Conservation (phyloP, 1,284 basidiomycete species). For the Wolfiporia cocos region DNA sequence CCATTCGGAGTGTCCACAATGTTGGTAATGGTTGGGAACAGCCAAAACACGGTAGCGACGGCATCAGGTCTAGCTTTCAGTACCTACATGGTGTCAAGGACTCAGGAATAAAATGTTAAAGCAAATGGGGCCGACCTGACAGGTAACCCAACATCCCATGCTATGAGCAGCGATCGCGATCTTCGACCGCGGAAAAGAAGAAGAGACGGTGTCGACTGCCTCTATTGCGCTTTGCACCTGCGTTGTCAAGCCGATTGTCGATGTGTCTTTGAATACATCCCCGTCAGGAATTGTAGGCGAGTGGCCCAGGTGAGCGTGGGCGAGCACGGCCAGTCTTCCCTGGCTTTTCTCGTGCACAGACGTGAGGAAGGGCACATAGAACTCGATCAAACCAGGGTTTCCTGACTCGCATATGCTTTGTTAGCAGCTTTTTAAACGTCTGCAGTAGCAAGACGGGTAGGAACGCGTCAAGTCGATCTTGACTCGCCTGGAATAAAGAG, state of each 20-base stretch:
- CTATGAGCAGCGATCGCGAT: constrained; percentile 53
- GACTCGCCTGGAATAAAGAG: constrained; percentile 52
- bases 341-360: constrained; percentile 33
- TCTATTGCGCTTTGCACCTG: constrained; percentile 46
- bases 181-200: constrained; percentile 26
- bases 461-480: too few relatives aligned
- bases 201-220: constrained; percentile 38
- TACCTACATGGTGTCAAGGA: constrained; percentile 28
- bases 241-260: constrained; percentile 28
- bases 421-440: too few relatives aligned
- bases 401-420: constrained; percentile 37
- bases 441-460: too few relatives aligned
- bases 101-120: constrained; percentile 3
- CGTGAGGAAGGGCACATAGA: constrained; percentile 52
- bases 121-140: constrained; percentile 38
- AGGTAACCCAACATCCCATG: constrained; percentile 52
- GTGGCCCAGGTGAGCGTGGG: constrained; percentile 49
- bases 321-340: constrained; percentile 39
- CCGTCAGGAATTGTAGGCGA: constrained; percentile 28
- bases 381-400: constrained; percentile 55
- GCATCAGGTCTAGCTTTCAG: constrained; percentile 37
- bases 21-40: constrained; percentile 54
- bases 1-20: constrained; percentile 55
- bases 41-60: constrained; percentile 37
- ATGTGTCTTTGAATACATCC: constrained; percentile 11